Base-by-base conservation (phyloP, 2,329 filamentous ascomycete species). In the Blastomyces percursus region DNA sequence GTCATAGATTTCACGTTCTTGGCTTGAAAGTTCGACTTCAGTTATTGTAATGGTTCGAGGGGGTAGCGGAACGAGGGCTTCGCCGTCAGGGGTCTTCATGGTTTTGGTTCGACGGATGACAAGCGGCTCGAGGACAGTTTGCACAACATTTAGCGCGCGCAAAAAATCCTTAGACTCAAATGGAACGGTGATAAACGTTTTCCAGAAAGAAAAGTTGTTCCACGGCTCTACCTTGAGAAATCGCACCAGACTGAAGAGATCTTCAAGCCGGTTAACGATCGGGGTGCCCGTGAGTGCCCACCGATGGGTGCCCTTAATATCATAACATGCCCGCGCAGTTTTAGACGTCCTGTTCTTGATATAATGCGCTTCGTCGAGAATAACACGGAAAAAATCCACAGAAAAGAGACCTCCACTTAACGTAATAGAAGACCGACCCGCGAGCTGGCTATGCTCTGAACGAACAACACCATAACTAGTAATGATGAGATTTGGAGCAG, bases 181-280 rank as follows among this genome's bases (percentile, higher is more conserved):
- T 0, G 94, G 94, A 1, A 96, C 87, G 0, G 94, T 99, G 71
- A 99, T 97, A 73, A 99, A 99, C 0, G 94, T 97, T 72, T 92
- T 92, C 94, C 94, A 99, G 77, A 96, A 99, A 0, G 92, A 96
- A 74, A 99, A 99, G 73, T 97, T 97, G 70, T 89, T 94, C 94
- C 94, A 99, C 0, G 94, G 94, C 72, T 97, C 93, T 3, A 99
- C 94, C 62, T 90, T 87, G 12, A 99, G 79, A 76, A 97, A 99
- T 2, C 90, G 86, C 14, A 97, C 90, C 46, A 99, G 78, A 70
- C 90, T 96, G 77, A 96, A 97, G 16, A 99, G 78, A 74, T 97
- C 94, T 73, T 97, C 93, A 0, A 99, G 81, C 52, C 91, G 87
- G 73, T 99, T 99, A 67, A 99, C 93, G 62, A 99, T 97, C 0